Conservation (phyloP, 2,329 filamentous ascomycete species). For the Ciborinia camelliae region DNA sequence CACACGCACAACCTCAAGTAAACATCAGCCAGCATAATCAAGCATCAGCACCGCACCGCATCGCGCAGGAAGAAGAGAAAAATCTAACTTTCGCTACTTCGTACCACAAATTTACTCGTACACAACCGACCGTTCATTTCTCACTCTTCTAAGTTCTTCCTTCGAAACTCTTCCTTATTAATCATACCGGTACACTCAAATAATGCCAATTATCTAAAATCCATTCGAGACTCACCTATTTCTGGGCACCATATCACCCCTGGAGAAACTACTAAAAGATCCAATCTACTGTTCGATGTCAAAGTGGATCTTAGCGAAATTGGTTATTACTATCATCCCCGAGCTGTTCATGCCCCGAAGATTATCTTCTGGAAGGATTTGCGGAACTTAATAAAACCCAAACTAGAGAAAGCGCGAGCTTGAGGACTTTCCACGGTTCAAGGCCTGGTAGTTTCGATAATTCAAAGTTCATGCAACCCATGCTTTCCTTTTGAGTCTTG, state of each 20-base stretch:
- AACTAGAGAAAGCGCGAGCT: slow-evolving; percentile 12
- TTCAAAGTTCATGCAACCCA: slow-evolving; percentile 29
- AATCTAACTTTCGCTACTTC: not conserved
- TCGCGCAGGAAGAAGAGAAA: not conserved
- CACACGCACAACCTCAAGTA: not conserved
- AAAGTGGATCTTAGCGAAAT: slow-evolving; percentile 29
- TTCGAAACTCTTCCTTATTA: not conserved
- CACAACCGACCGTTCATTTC: slow-evolving; percentile 2
- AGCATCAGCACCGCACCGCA: slow-evolving; percentile 7
- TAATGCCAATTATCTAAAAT: slow-evolving; percentile 13
- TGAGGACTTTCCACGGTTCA: slow-evolving; percentile 17
- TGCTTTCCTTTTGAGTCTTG: slow-evolving; percentile 24
- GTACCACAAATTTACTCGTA: not conserved
- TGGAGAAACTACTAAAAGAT: slow-evolving; percentile 17
- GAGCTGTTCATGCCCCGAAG: slow-evolving; percentile 28
- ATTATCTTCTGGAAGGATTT: slow-evolving; percentile 22
- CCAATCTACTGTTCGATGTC: slow-evolving; percentile 20
- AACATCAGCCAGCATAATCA: slow-evolving; percentile 11
- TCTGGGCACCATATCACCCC: slow-evolving; percentile 4
- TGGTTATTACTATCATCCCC: slow-evolving; percentile 26
- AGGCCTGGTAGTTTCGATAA: slow-evolving; percentile 15
- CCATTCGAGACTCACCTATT: slow-evolving; percentile 14
- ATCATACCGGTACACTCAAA: not conserved
- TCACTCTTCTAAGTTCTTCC: not conserved
- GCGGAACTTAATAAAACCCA: slow-evolving; percentile 20